Base-by-base conservation (phyloP, 208 protist species). In the Blastocrithidia nonstop region DNA sequence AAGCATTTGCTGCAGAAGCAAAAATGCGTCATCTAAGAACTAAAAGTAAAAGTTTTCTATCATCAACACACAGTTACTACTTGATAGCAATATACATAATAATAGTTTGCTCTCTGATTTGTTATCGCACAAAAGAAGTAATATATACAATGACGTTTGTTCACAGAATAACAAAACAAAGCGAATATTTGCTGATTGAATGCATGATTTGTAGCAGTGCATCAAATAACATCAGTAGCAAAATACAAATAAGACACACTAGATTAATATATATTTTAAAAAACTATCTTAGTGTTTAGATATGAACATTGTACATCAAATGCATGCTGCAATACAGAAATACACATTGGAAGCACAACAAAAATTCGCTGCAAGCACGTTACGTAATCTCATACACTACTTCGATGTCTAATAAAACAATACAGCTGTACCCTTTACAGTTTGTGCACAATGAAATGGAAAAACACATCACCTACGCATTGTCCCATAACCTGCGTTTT, bases 1-100 rank as follows among this genome's bases (percentile, higher is more conserved):
- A 43, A 45, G 27, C 44, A 72, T 72, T 81, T 62, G 29, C 13
- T 35, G 29, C 15, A 16, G 29, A 35, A 35, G 13, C 13, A n/a
- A 35, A 35, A 35, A 35, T 15, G 13, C 15, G 13, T 35, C 15
- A 35, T 35, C 15, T 35, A 35, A 16, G 13, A 13, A 13, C 29
- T 15, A 13, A 35, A 16, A 35, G 29, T 16, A n/a, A 35, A 16
- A n/a, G 15, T 13, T 16, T 35, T 35, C 29, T 16, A 16, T 13
- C 29, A 16, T 35, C 13, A 16, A n/a, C 15, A 35, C 15, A n/a
- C 13, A 13, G 13, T 35, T 35, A 35, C 15, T 35, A 16, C 29
- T 16, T 13, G 13, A n/a, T 35, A 13, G n/a, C 29, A 13, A 13
- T 35, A n/a, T 35, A n/a, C 13, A n/a, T 13, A n/a, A n/a, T 13